Percentiles rank a stretch among this genome's conserved stretches.
These are phyloP conservation scores for Beauveria asiatica DNA, from an alignment of 2,329 filamentous ascomycete species.

Conservation along the genomic window DNA sequence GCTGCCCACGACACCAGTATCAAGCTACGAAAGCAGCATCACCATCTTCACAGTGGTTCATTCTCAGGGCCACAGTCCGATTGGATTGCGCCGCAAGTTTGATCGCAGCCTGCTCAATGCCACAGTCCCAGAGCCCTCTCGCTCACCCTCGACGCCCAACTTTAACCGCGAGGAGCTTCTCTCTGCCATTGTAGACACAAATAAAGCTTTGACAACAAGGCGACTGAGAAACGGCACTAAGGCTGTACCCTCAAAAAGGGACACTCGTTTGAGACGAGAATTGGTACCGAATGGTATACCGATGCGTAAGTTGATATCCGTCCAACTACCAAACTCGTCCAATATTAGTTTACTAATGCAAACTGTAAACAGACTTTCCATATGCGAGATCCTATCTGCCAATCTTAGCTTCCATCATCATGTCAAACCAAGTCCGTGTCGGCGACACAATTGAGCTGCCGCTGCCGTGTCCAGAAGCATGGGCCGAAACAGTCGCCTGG, in stretches of 20 bases:
- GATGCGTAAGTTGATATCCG: conserved; percentile 15
- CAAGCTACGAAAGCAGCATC: conserved; percentile 14
- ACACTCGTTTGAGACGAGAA: conserved; percentile 8
- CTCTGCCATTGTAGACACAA: conserved; percentile 5
- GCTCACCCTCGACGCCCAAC: conserved; percentile 13
- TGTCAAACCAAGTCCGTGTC: conserved; percentile 41
- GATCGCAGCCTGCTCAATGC: conserved; percentile 39
- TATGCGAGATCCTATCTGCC: conserved; percentile 35
- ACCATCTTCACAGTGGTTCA: conserved; percentile 22
- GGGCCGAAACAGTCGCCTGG: conserved; percentile 46
- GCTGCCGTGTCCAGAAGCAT: conserved; percentile 46
- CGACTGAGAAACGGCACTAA: background rate
- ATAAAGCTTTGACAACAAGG: background rate
- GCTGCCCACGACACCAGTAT: conserved; percentile 10
- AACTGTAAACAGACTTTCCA: conserved; percentile 17
- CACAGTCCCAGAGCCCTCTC: conserved; percentile 32
- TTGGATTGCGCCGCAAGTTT: conserved; percentile 42
- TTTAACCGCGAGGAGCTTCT: conserved; percentile 15
- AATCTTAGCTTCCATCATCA: conserved; percentile 44
- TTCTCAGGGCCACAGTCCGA: conserved; percentile 31
- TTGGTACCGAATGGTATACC: conserved; percentile 9
- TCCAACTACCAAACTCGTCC: background rate
- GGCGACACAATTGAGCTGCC: conserved; percentile 50
- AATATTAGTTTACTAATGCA: background rate
- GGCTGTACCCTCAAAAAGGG: background rate